phyloP scores from a whole-genome alignment of 352 stramenopile genomes.

The Globisporangium ultimum region DNA sequence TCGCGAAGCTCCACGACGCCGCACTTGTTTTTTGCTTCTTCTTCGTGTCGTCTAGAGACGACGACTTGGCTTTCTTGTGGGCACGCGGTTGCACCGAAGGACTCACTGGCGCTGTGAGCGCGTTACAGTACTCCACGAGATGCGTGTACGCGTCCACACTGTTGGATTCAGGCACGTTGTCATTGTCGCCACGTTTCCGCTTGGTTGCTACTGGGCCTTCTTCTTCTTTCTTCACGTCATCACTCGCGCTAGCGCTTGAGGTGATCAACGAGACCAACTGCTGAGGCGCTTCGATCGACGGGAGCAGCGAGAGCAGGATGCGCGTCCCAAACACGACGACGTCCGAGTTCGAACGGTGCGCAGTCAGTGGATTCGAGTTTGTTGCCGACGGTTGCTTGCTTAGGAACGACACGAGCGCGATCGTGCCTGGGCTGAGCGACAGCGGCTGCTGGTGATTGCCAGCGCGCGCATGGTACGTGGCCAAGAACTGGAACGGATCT shows the following conservation, averaged over 20 bases:
- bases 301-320: conserved; percentile 37
- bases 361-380: conserved; percentile 2
- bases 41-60: neutral
- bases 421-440: conserved; percentile 38
- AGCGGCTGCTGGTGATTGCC: conserved; percentile 7
- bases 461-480: conserved; percentile 20
- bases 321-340: conserved; percentile 38
- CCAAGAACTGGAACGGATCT: conserved; percentile 49
- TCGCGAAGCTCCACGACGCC: conserved; percentile 6
- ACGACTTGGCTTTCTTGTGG: conserved; percentile 1
- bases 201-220: conserved; percentile 13
- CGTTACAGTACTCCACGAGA: conserved; percentile 29
- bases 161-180: neutral
- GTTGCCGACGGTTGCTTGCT: conserved; percentile 7
- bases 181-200: conserved; percentile 11
- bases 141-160: conserved; percentile 31
- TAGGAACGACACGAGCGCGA: conserved; percentile 51
- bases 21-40: neutral
- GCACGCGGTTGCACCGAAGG: neutral
- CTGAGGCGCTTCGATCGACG: conserved; percentile 24
- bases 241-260: conserved; percentile 7
- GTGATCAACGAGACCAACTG: conserved; percentile 39
- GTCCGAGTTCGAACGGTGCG: conserved; percentile 21
- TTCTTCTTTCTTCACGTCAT: neutral
- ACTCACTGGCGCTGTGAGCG: neutral